These are phyloP conservation scores for Fusarium chaquense DNA, from an alignment of 2,329 filamentous ascomycete species.

Conservation along the genomic window DNA sequence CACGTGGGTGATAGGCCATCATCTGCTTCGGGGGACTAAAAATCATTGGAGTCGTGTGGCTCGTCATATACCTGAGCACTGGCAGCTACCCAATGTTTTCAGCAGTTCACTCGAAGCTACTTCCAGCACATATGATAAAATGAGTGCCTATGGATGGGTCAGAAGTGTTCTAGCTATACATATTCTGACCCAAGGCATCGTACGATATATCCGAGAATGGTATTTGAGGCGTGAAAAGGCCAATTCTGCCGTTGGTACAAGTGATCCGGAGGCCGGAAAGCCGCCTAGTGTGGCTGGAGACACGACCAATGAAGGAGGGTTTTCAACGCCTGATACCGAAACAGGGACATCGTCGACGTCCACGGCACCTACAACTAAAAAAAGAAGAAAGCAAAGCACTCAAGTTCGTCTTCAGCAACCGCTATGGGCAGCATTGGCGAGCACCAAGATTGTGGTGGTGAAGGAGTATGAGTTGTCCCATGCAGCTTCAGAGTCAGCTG, in stretches of 20 bases:
- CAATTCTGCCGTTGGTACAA: slow-evolving; percentile 61
- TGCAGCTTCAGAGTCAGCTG: slow-evolving; percentile 77
- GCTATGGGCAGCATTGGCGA: slow-evolving; percentile 92
- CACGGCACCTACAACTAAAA: slow-evolving; percentile 74
- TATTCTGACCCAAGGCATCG: slow-evolving; percentile 78
- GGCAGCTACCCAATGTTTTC: slow-evolving; percentile 59
- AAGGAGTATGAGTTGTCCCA: slow-evolving; percentile 90
- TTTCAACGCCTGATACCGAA: slow-evolving; percentile 67
- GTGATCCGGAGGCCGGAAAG: slow-evolving; percentile 74
- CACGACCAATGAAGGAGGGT: slow-evolving; percentile 54
- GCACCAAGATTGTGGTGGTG: slow-evolving; percentile 95
- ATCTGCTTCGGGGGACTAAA: slow-evolving; percentile 63
- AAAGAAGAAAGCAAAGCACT: slow-evolving; percentile 89
- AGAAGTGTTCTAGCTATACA: slow-evolving; percentile 78
- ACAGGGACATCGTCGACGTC: slow-evolving; percentile 52
- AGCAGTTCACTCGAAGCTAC: slow-evolving; percentile 61
- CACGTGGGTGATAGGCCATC: slow-evolving; percentile 71
- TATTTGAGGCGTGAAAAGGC: slow-evolving; percentile 71
- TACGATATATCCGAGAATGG: slow-evolving; percentile 77
- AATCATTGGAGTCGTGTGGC: slow-evolving; percentile 61
- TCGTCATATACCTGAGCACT: slow-evolving; percentile 61
- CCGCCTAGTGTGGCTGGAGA: slow-evolving; percentile 52
- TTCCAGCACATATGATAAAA: slow-evolving; percentile 64
- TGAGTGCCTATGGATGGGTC: slow-evolving; percentile 73
- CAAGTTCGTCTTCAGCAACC: slow-evolving; percentile 92